A percentile compares a stretch with the other conserved stretches of the same genome.
Conservation (phyloP, 192 early-diverging fungal species). For the Backusella morwellensis region DNA sequence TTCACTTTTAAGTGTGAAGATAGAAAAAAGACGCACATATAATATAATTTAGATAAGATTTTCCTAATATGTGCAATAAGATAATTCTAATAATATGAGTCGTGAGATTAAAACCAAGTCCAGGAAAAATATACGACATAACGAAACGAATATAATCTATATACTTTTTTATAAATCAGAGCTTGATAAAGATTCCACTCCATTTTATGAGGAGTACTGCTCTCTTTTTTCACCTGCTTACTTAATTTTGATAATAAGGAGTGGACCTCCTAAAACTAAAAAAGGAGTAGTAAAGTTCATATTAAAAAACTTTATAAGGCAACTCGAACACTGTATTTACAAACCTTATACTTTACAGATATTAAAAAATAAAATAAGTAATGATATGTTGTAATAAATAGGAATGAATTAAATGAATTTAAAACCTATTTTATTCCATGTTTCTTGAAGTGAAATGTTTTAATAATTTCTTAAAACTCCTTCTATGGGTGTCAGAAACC, state of each 20-base stretch:
- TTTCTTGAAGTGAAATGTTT: not conserved
- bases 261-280: not conserved
- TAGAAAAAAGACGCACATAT: too few relatives aligned
- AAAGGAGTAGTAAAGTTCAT: not conserved
- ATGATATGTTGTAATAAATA: not conserved
- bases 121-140: not conserved
- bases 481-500: not conserved
- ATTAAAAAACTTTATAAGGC: not conserved
- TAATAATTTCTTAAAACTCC: not conserved
- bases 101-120: too few relatives aligned
- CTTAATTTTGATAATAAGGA: not conserved
- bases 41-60: too few relatives aligned
- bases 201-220: not conserved
- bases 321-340: not conserved
- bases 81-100: too few relatives aligned
- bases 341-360: not conserved
- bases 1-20: too few relatives aligned
- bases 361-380: not conserved
- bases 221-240: not conserved
- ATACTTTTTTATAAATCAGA: too few relatives aligned
- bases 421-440: not conserved
- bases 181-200: not conserved
- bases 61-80: too few relatives aligned
- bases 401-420: not conserved
- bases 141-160: too few relatives aligned